Conservation (phyloP, 2,329 filamentous ascomycete species). For the Aspergillus quadrilineatus region DNA sequence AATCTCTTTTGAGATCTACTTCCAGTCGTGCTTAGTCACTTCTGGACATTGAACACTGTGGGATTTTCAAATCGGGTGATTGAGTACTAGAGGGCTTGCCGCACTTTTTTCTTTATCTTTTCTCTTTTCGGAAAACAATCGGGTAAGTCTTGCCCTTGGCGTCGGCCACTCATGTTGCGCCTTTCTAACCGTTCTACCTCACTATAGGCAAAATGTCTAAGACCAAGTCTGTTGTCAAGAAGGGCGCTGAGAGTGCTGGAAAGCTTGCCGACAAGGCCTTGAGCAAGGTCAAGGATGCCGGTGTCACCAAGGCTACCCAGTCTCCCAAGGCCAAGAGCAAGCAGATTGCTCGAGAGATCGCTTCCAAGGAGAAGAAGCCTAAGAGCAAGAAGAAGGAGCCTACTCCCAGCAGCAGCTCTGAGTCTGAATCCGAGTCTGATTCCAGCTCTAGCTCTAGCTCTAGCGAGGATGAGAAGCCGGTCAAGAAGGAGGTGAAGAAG, state of each 20-base stretch:
- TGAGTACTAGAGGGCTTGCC: conserved; percentile 39
- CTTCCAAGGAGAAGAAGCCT: conserved; percentile 42
- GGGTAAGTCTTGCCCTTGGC: background rate
- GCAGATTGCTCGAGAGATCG: conserved; percentile 43
- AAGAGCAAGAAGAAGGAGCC: conserved; percentile 46
- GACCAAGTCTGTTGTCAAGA: conserved; percentile 41
- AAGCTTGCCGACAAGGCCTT: conserved; percentile 45
- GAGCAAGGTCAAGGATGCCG: conserved; percentile 49
- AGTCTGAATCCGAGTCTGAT: conserved; percentile 32
- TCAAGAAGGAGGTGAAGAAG: conserved; percentile 27
- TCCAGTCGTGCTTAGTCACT: conserved; percentile 35
- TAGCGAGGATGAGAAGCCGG: conserved; percentile 41
- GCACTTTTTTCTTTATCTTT: conserved; percentile 26
- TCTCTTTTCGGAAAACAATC: conserved; percentile 8
- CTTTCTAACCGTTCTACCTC: conserved; percentile 20
- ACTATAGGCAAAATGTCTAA: conserved; percentile 45
- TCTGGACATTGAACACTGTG: conserved; percentile 24
- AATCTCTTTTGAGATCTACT: conserved; percentile 23
- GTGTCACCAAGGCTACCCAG: conserved; percentile 46
- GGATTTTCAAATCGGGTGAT: conserved; percentile 34
- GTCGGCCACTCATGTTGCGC: too few species aligned
- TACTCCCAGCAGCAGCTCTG: conserved; percentile 38
- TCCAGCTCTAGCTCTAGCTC: conserved; percentile 29
- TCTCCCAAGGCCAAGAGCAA: conserved; percentile 48
- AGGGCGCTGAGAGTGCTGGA: conserved; percentile 37